Evolutionary conservation across 2,329 filamentous ascomycete genomes (phyloP), one percentile per base, ranked within the genome.

Genomic region (Verticillium nubilum): DNA sequence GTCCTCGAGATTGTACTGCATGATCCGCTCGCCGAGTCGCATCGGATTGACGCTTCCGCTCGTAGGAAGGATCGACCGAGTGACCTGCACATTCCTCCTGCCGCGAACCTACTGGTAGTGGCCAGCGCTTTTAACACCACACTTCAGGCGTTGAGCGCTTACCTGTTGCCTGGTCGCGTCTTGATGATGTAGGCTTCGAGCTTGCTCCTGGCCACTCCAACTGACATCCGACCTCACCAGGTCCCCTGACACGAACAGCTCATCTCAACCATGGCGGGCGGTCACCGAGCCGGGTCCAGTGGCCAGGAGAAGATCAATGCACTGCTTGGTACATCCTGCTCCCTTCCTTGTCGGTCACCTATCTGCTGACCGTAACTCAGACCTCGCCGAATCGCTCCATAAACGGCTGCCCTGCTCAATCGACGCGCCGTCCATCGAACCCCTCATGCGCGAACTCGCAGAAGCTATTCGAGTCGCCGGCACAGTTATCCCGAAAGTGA

Each of bases 361-460:
- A 52, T 7, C 47, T 52, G 47, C 19, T 53, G 25, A 53, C 17
- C 6, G 27, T 7, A 23, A 9, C 13, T 42, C 47, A 59, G 56
- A 52, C 23, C 61, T 65, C 19, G 61, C 61, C 35, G 25, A 57
- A 2, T 54, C 27, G 19, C 56, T 65, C 17, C 25, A 55, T 15
- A 35, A 28, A 3, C 61, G 58, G 2, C 60, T 68, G 2, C 57
- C 64, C 6, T 60, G 54, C 10, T 63, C 64, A 13, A 56, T 54
- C 26, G 66, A 68, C 25, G 47, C 57, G 4, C 59, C 60, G 12
- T 35, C 65, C n/a, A 61, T 67, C 55, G 64, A 64, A 4, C 13
- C 64, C 2, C 66, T 77, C 15, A 60, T 70, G 5, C 67, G 66
- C 7, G 70, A 73, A 23, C 59, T 76, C 9, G 62, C 64, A 3